phyloP scores from a whole-genome alignment of 2,329 filamentous ascomycete genomes.

The Botrytis paeoniae region DNA sequence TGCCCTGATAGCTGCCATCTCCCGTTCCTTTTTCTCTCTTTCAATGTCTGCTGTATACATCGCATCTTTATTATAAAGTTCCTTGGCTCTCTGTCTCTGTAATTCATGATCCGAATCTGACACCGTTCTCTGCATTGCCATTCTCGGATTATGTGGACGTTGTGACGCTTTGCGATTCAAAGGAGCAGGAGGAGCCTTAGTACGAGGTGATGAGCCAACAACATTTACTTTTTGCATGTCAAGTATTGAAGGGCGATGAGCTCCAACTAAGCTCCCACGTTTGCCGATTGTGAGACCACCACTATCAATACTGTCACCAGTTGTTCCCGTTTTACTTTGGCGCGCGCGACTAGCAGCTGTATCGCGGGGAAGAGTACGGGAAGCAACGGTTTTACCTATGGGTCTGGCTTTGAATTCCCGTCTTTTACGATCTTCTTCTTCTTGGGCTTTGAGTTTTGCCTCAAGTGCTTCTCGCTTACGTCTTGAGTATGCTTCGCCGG shows the following conservation, averaged over 20 bases:
- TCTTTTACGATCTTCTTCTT: constrained; percentile 57
- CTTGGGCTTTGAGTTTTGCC: constrained; percentile 52
- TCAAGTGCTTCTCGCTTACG: constrained; percentile 53
- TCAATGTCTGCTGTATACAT: constrained; percentile 47
- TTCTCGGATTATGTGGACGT: constrained; percentile 27
- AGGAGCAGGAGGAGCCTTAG: constrained; percentile 25
- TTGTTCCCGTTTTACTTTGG: constrained; percentile 43
- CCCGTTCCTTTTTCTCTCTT: constrained; percentile 53
- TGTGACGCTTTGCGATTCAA: constrained; percentile 29
- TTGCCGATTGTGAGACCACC: constrained; percentile 30
- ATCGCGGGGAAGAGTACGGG: constrained; percentile 48
- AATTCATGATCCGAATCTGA: constrained; percentile 51
- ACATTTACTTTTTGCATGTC: constrained; percentile 36
- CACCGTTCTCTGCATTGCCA: constrained; percentile 44
- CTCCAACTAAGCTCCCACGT: constrained; percentile 35
- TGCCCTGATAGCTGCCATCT: constrained; percentile 52
- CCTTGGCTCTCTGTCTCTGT: constrained; percentile 52
- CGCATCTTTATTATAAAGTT: constrained; percentile 54
- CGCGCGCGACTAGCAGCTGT: constrained; percentile 57
- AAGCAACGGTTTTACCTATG: constrained; percentile 45
- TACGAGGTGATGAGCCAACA: constrained; percentile 31
- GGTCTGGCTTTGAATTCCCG: constrained; percentile 64
- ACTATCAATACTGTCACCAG: constrained; percentile 31
- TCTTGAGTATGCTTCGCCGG: constrained; percentile 55
- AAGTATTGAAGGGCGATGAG: constrained; percentile 38